Evolutionary conservation across 2,329 filamentous ascomycete genomes (phyloP), one percentile per base, ranked within the genome.

Genomic region (Periconia macrospinosa): DNA sequence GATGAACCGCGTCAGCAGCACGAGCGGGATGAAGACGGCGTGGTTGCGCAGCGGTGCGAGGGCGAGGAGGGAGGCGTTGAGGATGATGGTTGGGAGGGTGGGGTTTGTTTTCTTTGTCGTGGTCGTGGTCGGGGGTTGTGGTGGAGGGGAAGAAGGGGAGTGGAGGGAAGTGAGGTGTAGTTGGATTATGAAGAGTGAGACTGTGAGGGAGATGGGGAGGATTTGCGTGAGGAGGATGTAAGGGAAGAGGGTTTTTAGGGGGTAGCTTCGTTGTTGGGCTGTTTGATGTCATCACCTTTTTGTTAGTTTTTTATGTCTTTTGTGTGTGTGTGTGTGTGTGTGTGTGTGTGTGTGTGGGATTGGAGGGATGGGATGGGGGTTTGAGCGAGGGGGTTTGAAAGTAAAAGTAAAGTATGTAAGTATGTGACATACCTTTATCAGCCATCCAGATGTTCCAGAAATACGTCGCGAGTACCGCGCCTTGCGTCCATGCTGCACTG

Each of bases 371-470:
- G n/a, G n/a, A n/a, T n/a, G n/a, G n/a, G n/a, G n/a, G n/a, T n/a
- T n/a, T n/a, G n/a, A n/a, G n/a, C n/a, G n/a, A n/a, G n/a, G n/a
- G n/a, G n/a, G n/a, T n/a, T n/a, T n/a, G n/a, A n/a, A n/a, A n/a
- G n/a, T n/a, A n/a, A n/a, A n/a, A n/a, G n/a, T n/a, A n/a, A n/a
- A n/a, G n/a, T n/a, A n/a, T 5, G 19, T 1, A 23, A 37, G 15
- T 6, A 10, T 3, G 33, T 37, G 15, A 52, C 41, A 6, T 51
- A 69, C 67, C 65, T 62, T 69, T 69, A 5, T 49, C 45, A 1
- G 52, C 62, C 35, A 70, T 62, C 59, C 64, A 69, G 1, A 72
- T 50, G 13, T 62, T 63, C 70, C 70, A 72, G 10, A 60, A 63
- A 65, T 67, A 71, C 0, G 62, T 70, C 17, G 44, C 63, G 2